Conservation (phyloP, 2,329 filamentous ascomycete species). For the Elsinoe fawcettii region DNA sequence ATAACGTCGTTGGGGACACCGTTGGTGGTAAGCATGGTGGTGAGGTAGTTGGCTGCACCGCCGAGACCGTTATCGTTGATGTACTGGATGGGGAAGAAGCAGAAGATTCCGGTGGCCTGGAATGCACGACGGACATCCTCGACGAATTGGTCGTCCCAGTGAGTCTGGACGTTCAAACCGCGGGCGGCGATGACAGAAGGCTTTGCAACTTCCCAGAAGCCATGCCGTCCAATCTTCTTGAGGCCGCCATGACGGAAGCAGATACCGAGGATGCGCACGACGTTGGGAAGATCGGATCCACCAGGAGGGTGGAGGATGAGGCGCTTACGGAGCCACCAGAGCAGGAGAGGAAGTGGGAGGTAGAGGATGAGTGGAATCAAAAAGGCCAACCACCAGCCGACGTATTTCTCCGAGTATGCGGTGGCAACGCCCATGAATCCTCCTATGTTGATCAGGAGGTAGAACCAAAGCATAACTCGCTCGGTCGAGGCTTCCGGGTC, state of each 20-base stretch:
- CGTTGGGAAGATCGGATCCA: constrained; percentile 23
- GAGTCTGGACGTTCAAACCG: constrained; percentile 19
- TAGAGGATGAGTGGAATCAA: constrained; percentile 56
- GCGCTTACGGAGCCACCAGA: constrained; percentile 23
- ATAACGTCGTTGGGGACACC: constrained; percentile 42
- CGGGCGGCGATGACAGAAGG: constrained; percentile 24
- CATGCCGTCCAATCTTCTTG: constrained; percentile 20
- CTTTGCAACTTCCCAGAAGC: constrained; percentile 24
- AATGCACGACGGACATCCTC: constrained; percentile 60
- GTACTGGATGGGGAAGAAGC: constrained; percentile 40
- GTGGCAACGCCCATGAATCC: constrained; percentile 60
- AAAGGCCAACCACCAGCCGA: constrained; percentile 60
- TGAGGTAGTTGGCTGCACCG: constrained; percentile 21
- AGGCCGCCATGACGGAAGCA: constrained; percentile 19
- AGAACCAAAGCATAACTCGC: constrained; percentile 54
- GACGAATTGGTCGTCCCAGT: constrained; percentile 62
- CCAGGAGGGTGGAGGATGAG: constrained; percentile 23
- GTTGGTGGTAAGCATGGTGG: constrained; percentile 25
- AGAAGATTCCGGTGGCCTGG: constrained; percentile 60
- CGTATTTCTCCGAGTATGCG: constrained; percentile 56
- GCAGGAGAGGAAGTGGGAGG: constrained; percentile 35
- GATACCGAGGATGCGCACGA: constrained; percentile 22
- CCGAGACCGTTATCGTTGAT: constrained; percentile 30
- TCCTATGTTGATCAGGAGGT: constrained; percentile 65
- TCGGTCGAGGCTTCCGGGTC: constrained; percentile 41